Percentiles rank a stretch among this genome's conserved stretches.
phyloP scores from a whole-genome alignment of 1,139 yeast genomes.

The Spencermartinsiella ligniputridi region DNA sequence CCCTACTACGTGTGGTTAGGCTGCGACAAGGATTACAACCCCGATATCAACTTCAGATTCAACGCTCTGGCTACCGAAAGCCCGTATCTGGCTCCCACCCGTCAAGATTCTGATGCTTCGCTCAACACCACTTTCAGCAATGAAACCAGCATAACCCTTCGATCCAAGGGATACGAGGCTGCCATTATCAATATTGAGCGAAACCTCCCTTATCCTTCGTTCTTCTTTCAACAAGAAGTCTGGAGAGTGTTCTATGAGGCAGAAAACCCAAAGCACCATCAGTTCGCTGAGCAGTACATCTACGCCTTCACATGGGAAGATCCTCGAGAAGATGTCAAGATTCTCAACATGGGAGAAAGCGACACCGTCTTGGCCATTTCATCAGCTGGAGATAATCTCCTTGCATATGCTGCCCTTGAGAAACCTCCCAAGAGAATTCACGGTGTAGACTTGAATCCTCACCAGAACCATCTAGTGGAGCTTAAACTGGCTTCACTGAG shows the following conservation, averaged over 20 bases:
- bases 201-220: constrained; percentile 71
- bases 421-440: constrained; percentile 72
- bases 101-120: constrained; percentile 27
- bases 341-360: constrained; percentile 53
- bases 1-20: constrained; percentile 85
- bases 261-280: constrained; percentile 59
- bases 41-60: constrained; percentile 56
- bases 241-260: constrained; percentile 83
- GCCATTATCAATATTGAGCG: constrained; percentile 58
- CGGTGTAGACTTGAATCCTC: constrained; percentile 81
- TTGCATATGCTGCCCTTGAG: constrained; percentile 67
- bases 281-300: constrained; percentile 72
- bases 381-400: constrained; percentile 79
- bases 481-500: constrained; percentile 69
- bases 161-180: constrained; percentile 71
- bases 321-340: constrained; percentile 71
- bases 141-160: constrained; percentile 26
- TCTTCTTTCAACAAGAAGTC: constrained; percentile 68
- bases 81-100: constrained; percentile 65
- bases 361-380: constrained; percentile 81
- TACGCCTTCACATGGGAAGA: constrained; percentile 92
- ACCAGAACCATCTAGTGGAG: constrained; percentile 75
- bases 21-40: constrained; percentile 62
- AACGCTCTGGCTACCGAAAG: constrained; percentile 76
- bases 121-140: constrained; percentile 11